These are phyloP conservation scores for Macrocybe gigantea DNA, from an alignment of 768 basidiomycete genomes.

Conservation along the genomic window DNA sequence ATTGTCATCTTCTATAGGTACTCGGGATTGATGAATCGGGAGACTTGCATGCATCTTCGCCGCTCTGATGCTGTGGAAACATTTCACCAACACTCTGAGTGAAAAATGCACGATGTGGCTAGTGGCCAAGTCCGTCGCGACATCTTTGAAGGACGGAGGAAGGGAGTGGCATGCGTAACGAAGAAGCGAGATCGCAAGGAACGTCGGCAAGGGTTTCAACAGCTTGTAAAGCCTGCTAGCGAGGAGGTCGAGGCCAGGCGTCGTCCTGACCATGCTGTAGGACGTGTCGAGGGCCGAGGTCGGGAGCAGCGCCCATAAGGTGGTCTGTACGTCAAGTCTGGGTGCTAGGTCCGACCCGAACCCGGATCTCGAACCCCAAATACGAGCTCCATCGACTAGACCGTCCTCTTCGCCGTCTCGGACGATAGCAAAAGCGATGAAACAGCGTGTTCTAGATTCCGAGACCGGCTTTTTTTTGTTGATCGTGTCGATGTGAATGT, in stretches of 20 bases:
- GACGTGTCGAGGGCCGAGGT: neutral
- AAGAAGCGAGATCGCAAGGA: constrained; percentile 1
- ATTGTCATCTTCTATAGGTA: no score
- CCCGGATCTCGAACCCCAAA: neutral
- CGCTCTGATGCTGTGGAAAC: no score
- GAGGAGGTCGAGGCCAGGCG: constrained; percentile 6
- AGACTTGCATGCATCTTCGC: no score
- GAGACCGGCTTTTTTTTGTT: no score
- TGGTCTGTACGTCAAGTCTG: no score
- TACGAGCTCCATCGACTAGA: neutral
- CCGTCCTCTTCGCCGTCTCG: neutral
- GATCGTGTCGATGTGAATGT: no score
- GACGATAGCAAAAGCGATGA: neutral
- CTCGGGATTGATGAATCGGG: no score
- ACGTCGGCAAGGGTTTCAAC: neutral
- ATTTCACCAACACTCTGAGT: no score
- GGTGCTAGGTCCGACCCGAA: constrained; percentile 2
- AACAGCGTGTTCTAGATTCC: neutral
- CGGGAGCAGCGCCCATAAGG: neutral
- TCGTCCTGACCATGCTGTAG: constrained; percentile 1
- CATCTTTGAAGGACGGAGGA: constrained; percentile 6
- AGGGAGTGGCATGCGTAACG: neutral
- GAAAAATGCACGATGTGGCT: no score
- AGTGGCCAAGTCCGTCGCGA: no score
- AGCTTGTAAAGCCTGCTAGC: neutral